phyloP scores from a whole-genome alignment of 2,329 filamentous ascomycete genomes.

The Colletotrichum sp. region DNA sequence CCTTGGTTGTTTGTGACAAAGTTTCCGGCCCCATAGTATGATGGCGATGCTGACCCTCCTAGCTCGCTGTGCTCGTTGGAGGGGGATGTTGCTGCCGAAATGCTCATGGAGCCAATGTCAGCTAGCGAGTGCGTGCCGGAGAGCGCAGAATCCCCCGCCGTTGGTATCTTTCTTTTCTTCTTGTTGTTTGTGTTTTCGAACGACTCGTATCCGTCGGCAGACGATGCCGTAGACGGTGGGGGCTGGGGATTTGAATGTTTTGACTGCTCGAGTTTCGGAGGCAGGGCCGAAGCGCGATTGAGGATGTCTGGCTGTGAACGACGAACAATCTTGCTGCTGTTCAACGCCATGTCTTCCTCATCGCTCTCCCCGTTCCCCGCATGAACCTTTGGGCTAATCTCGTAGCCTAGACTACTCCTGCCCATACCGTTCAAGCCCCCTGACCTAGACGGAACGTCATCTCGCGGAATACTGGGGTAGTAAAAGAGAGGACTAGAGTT shows the following conservation, averaged over 20 bases:
- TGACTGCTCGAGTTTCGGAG: conserved; percentile 48
- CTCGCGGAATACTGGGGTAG: conserved; percentile 51
- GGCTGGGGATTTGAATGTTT: conserved; percentile 57
- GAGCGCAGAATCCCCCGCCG: conserved; percentile 70
- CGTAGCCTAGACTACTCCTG: conserved; percentile 23
- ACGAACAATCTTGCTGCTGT: conserved; percentile 46
- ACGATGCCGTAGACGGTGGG: conserved; percentile 72
- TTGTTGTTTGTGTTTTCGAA: conserved; percentile 99
- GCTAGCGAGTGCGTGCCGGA: conserved; percentile 41
- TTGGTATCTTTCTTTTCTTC: conserved; percentile 98
- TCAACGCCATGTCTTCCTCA: conserved; percentile 56
- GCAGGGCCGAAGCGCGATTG: conserved; percentile 45
- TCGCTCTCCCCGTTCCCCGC: conserved; percentile 64
- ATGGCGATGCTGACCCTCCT: conserved; percentile 31
- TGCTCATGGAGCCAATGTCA: conserved; percentile 32
- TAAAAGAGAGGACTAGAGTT: conserved; percentile 78
- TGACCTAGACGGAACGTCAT: conserved; percentile 31
- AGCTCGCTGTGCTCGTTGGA: conserved; percentile 37
- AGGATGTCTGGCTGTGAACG: conserved; percentile 53
- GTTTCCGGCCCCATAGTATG: conserved; percentile 51
- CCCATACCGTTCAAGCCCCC: conserved; percentile 2
- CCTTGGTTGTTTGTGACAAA: conserved; percentile 53
- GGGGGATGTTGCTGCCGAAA: conserved; percentile 36
- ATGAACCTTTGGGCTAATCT: conserved; percentile 24
- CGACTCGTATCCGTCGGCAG: conserved; percentile 89